Base-by-base conservation (phyloP, 805 yeast species). In the Myxozyma udenii region DNA sequence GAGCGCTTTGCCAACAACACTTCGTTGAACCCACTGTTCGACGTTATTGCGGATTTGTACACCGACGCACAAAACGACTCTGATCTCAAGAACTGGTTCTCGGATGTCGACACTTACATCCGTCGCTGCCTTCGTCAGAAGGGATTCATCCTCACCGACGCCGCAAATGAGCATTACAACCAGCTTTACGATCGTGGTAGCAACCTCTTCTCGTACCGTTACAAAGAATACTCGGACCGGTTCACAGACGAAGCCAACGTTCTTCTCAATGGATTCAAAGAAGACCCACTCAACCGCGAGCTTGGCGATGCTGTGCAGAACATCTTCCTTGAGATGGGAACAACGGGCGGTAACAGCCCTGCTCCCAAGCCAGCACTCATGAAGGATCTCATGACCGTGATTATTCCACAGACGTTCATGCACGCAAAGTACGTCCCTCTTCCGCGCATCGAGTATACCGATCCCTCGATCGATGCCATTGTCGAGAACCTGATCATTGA, bases 1-100 rank as follows among this genome's bases (percentile, higher is more conserved):
- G 62, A 58, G 48, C 51, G 59, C 6, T 47, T 46, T 30, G 58
- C 61, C 22, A 57, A 58, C 35, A 47, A 50, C 25, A 41, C 57
- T 2, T 50, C 57, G 9, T 39, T 57, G 11, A 52, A 48, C 25
- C 50, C 25, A 22, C 30, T 58, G 5, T 25, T 46, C 25, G 46
- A 16, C 22, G 44, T 42, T 12, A 30, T 58, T 26, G 36, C 46
- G n/a, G 49, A 50, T 19, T 25, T 58, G 14, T 46, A 54, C 36
- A 23, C 21, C 7, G 51, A 52, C 12, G 59, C 61, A n/a, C 43
- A 58, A 16, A n/a, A 46, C 7, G 62, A 58, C 40, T 26, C 36
- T 3, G 47, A 50, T 14, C 53, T 58, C n/a, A 48, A 32, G 19
- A 18, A 35, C 4, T 58, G 59, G 59, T 51, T 58, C 19, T 14